phyloP scores from a whole-genome alignment of 2,329 filamentous ascomycete genomes.

The Grosmannia penicillata region DNA sequence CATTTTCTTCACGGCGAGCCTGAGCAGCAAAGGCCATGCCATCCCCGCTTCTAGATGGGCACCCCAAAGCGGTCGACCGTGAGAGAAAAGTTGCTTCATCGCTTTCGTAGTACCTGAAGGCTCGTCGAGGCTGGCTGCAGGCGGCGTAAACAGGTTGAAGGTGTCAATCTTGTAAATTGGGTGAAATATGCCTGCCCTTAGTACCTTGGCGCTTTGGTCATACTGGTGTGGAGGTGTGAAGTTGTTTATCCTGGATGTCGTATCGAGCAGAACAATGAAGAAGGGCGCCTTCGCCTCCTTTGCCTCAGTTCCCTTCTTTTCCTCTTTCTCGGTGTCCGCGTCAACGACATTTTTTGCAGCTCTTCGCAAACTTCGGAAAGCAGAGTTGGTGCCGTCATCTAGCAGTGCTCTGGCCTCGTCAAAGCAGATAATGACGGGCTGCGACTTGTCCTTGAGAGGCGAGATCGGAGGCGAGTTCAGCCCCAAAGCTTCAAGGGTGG shows the following conservation, averaged over 20 bases:
- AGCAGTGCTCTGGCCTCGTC: slow-evolving; percentile 1
- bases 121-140: neutral
- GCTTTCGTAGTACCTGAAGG: neutral
- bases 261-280: slow-evolving; percentile 1
- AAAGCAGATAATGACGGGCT: neutral
- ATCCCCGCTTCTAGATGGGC: neutral
- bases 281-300: neutral
- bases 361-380: slow-evolving; percentile 5
- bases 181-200: neutral
- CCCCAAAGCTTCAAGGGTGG: neutral
- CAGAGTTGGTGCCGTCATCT: neutral
- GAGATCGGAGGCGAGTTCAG: neutral
- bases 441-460: too few species aligned
- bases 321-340: too few species aligned
- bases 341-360: neutral
- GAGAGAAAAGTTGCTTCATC: neutral
- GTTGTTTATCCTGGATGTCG: neutral
- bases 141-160: neutral
- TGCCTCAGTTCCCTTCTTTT: neutral
- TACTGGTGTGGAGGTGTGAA: neutral
- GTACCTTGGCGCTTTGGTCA: neutral
- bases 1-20: neutral
- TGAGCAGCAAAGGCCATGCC: neutral
- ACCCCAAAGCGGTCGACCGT: slow-evolving; percentile 1
- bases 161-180: neutral